Evolutionary conservation across 768 basidiomycete genomes (phyloP).

Genomic region (Kondoa malvinella): DNA sequence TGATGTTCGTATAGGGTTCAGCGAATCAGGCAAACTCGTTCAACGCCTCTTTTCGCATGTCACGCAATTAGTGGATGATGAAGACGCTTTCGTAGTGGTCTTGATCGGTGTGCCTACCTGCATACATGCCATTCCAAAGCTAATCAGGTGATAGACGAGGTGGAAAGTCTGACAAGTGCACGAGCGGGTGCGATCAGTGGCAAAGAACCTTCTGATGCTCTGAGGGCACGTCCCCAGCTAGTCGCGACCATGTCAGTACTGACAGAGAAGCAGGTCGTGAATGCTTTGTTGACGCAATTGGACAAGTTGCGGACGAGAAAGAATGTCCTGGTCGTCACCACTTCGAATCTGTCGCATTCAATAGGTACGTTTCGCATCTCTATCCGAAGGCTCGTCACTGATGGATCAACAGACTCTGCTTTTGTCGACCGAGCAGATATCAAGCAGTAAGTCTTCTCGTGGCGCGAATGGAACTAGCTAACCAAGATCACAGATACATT

Average conservation of each 20-base stretch:
- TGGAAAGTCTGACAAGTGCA: constrained; percentile 87
- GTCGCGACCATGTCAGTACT: background rate
- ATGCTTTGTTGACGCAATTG: constrained; percentile 86
- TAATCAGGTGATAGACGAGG: constrained; percentile 53
- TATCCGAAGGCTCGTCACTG: background rate
- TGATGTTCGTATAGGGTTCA: constrained; percentile 40
- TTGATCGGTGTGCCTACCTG: constrained; percentile 52
- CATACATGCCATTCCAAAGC: too few relatives aligned
- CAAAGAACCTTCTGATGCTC: constrained; percentile 84
- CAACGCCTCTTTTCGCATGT: constrained; percentile 79
- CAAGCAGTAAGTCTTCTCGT: constrained; percentile 69
- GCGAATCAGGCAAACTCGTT: constrained; percentile 94
- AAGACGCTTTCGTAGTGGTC: constrained; percentile 76
- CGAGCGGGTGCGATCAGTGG: constrained; percentile 86
- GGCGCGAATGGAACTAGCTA: constrained; percentile 92
- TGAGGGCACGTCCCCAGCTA: constrained; percentile 44
- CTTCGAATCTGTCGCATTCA: constrained; percentile 82
- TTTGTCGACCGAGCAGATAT: constrained; percentile 96
- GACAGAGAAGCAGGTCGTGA: constrained; percentile 56
- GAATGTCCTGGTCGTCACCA: constrained; percentile 90
- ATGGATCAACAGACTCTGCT: constrained; percentile 50
- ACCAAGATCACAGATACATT: constrained; percentile 33
- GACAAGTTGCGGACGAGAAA: constrained; percentile 85
- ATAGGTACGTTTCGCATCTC: constrained; percentile 48
- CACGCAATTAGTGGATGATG: constrained; percentile 78